Evolutionary conservation across 441 rosid species (phyloP).

Genomic region (Rhodomyrtus psidioides): DNA sequence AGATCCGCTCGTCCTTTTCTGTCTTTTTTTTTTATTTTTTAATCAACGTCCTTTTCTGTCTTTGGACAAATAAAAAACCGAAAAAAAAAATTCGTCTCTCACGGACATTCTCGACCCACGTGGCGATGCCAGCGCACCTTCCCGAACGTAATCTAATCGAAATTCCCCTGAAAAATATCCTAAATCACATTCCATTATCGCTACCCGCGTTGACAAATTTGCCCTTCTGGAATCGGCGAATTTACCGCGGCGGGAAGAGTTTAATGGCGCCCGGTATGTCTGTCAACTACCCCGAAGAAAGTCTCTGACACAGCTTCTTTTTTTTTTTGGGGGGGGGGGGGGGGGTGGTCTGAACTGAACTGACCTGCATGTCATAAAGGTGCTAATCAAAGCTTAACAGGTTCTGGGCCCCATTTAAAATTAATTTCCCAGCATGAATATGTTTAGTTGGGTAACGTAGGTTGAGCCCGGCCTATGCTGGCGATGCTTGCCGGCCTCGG

Average conservation of each 20-base stretch:
- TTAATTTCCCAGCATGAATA: not conserved
- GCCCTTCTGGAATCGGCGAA: not conserved
- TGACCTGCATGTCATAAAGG: not conserved
- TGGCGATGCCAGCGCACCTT: not conserved
- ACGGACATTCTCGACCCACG: not conserved
- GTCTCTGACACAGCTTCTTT: not conserved
- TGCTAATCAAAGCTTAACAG: not conserved
- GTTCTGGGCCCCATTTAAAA: not conserved
- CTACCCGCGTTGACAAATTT: not conserved
- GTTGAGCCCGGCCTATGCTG: not conserved
- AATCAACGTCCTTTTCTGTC: not conserved
- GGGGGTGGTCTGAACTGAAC: not conserved
- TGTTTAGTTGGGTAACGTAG: not conserved
- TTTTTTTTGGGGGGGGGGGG: no score
- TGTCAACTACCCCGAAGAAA: not conserved
- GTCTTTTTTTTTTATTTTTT: no score
- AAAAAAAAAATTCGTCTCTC: not conserved
- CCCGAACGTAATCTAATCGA: not conserved
- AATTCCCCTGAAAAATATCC: not conserved
- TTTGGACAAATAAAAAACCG: not conserved
- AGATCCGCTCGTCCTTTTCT: no score
- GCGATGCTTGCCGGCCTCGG: not conserved
- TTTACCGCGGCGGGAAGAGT: not conserved
- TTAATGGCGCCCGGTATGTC: not conserved
- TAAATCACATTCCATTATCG: not conserved